phyloP scores from a whole-genome alignment of 2,329 filamentous ascomycete genomes.

The Ophiostoma quercus region DNA sequence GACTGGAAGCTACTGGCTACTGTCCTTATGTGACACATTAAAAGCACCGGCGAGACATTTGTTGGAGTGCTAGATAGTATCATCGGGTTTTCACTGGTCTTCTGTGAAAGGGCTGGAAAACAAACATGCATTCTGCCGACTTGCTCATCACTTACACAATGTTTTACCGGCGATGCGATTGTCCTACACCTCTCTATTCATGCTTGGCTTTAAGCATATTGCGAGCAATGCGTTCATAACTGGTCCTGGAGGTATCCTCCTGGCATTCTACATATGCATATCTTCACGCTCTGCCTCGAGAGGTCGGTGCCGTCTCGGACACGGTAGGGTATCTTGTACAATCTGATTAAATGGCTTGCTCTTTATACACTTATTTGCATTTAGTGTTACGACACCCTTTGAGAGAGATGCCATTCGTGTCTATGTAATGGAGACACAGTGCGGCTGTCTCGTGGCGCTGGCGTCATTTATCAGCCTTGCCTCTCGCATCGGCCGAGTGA shows the following conservation, averaged over 20 bases:
- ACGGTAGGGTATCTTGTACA: not conserved
- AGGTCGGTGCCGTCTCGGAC: not conserved
- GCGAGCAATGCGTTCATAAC: not conserved
- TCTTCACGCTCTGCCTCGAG: not conserved
- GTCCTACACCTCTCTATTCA: not conserved
- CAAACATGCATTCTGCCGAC: not conserved
- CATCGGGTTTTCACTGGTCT: too few species aligned
- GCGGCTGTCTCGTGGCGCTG: not conserved
- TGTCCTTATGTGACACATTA: too few species aligned
- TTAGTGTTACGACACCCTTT: not conserved
- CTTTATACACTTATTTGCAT: not conserved
- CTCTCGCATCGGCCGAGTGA: slow-evolving; percentile 8
- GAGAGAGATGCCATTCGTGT: not conserved
- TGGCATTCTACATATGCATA: not conserved
- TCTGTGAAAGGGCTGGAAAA: not conserved
- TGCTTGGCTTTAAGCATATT: not conserved
- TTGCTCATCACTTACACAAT: too few species aligned
- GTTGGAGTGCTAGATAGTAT: too few species aligned
- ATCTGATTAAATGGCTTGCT: not conserved
- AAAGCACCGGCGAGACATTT: too few species aligned
- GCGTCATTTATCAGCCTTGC: not conserved
- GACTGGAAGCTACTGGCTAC: too few species aligned
- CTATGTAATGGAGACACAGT: not conserved
- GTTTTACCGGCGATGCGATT: too few species aligned
- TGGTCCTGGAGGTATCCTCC: not conserved